phyloP scores from a whole-genome alignment of 371 early-diverging fungal species.

The Vairimorpha necatrix region DNA sequence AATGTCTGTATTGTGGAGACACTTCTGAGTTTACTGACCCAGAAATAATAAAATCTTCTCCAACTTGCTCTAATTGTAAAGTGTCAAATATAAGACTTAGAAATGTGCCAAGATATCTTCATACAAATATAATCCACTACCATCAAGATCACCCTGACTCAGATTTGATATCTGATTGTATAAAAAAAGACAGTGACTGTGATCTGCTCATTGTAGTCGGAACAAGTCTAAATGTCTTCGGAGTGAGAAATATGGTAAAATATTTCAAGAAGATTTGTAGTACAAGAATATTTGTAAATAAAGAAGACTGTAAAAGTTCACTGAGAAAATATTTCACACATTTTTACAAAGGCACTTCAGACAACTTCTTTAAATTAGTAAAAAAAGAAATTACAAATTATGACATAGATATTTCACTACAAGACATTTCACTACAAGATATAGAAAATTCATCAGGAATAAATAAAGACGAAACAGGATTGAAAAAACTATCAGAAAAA shows the following conservation, averaged over 20 bases:
- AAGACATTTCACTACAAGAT: not conserved
- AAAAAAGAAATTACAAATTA: not conserved
- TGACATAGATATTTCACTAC: not conserved
- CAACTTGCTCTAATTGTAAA: slow-evolving; percentile 55
- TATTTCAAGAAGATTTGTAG: slow-evolving; percentile 66
- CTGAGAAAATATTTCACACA: slow-evolving; percentile 61
- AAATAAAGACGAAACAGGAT: not conserved
- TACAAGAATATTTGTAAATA: slow-evolving; percentile 57
- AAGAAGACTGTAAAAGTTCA: slow-evolving; percentile 52
- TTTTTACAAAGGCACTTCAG: slow-evolving; percentile 63
- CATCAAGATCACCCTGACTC: slow-evolving; percentile 83
- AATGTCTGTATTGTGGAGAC: slow-evolving; percentile 55
- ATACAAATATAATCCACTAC: slow-evolving; percentile 91
- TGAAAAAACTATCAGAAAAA: not conserved
- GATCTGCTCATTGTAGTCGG: slow-evolving; percentile 91
- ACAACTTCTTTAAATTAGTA: slow-evolving; percentile 52
- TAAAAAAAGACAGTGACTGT: slow-evolving; percentile 57
- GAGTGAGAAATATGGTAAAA: slow-evolving; percentile 78
- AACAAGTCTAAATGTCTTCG: slow-evolving; percentile 86
- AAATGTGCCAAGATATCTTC: slow-evolving; percentile 71
- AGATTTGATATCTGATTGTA: slow-evolving; percentile 33
- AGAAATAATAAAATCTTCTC: slow-evolving; percentile 1
- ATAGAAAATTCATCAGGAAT: not conserved
- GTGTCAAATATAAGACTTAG: slow-evolving; percentile 69
- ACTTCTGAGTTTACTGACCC: slow-evolving; percentile 37